Evolutionary conservation across 2,329 filamentous ascomycete genomes (phyloP), one percentile per base, ranked within the genome.

Genomic region (Colletotrichum liriopes): DNA sequence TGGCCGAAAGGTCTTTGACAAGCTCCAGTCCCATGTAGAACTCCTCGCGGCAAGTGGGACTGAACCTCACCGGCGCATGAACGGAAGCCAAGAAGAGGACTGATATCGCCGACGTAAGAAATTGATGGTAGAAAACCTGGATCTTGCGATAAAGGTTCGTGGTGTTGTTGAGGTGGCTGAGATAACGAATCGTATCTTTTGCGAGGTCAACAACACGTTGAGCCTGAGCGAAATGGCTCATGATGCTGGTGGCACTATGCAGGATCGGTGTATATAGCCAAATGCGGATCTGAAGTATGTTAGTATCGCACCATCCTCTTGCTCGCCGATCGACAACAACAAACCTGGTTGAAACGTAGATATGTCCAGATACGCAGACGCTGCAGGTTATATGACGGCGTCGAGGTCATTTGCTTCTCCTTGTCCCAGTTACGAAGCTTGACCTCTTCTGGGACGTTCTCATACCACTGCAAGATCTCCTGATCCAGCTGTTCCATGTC

Each of bases 381-480:
- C 76, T 92, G 91, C 26, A 92, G 84, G 73, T 91, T 91, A 74
- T 94, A 92, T 26, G 88, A 89, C 0, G 88, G 86, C 0, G 87
- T 86, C 12, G 87, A 87, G 76, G 78, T 90, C 83, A 79, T 88
- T 76, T 82, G 85, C 71, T 86, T 84, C 62, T 86, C 83, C 61
- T 85, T 85, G 65, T 83, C 80, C 89, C 86, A 93, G 87, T 84
- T 91, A 85, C 75, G 93, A 79, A 81, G 88, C 83, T 79, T 85
- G 68, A 90, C 84, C 65, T 88, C 86, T 18, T 86, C 91, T 74
- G 79, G 96, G 81, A 97, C 89, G 18, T 88, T 87, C 20, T 93
- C 91, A 77, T 97, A 96, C 96, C 96, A 98, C 75, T 94, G 90
- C 5, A 96, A 84, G 59, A 98, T 92, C 77, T 97, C 93, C 72